Evolutionary conservation across 2,329 filamentous ascomycete species (phyloP), one percentile per base, ranked within the genome.

Genomic region (Rhynchosporium graminicola): DNA sequence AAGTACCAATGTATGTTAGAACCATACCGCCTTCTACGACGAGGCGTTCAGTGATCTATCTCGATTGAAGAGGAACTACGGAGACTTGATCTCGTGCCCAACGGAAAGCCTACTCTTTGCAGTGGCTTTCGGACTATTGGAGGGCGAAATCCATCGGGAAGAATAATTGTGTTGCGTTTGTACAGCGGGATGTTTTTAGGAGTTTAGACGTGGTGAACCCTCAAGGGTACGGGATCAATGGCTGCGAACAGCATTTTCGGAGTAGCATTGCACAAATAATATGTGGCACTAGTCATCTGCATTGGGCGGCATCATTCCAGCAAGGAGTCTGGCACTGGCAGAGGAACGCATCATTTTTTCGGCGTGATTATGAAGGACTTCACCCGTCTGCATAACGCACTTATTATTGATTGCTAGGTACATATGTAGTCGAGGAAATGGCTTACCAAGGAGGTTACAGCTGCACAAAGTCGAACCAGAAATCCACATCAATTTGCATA

Each of bases 1-100:
- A 45, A 54, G 57, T 60, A 20, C 57, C 57, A 6, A 42, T 45
- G 9, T 60, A 60, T 45, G 57, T 60, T 12, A 47, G 57, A 20
- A 43, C 57, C 2, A 26, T 60, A 29, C 47, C 47, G 6, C 47
- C 47, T 33, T 5, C 54, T 20, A 20, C 20, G 54, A 46, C 5
- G 20, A 57, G 29, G 42, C 38, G 54, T 20, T 28, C 54, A 13
- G 54, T 57, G 4, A 46, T 57, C 29, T 57, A 57, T 15, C 54
- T 57, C 15, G 54, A 57, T 9, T 57, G n/a, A 38, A 45, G 20
- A 15, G 9, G 40, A 40, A 26, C 43, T 3, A 28, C 3, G 3
- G 10, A 4, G 15, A 57, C 26, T 36, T 31, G 15, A 10, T 5
- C n/a, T 42, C 20, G 15, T n/a, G 43, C 29, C n/a, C 8, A 28